A percentile compares a stretch with the other conserved stretches of the same genome.
Evolutionary conservation across 257 asterid species (phyloP).

Genomic region (Solanum neorickii): DNA sequence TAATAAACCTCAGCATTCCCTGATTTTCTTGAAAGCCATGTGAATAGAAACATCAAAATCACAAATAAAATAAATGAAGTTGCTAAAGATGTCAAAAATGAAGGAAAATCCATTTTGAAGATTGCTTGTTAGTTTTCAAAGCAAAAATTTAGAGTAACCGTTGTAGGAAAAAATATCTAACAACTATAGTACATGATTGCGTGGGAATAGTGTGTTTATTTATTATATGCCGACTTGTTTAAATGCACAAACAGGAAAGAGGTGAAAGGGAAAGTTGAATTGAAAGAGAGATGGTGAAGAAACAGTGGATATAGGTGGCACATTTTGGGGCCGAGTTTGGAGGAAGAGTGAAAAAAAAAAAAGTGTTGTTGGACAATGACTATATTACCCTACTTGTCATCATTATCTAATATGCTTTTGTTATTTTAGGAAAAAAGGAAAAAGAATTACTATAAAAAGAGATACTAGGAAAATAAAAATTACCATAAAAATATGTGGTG

Average conservation of each 20-base stretch:
- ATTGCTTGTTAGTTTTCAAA: not conserved
- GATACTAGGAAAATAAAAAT: too few relatives aligned
- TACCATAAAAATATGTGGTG: not conserved
- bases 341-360: not conserved
- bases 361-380: not conserved
- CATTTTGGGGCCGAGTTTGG: not conserved
- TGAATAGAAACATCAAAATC: conserved; percentile 54
- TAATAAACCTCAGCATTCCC: conserved; percentile 57
- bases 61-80: conserved; percentile 66
- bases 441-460: not conserved
- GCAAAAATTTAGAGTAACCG: not conserved
- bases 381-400: not conserved
- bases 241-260: not conserved
- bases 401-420: not conserved
- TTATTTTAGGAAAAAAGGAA: not conserved
- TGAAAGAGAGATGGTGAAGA: not conserved
- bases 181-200: not conserved
- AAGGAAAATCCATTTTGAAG: conserved; percentile 51
- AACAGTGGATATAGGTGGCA: not conserved
- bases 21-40: conserved; percentile 66
- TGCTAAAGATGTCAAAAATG: conserved; percentile 77
- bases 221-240: not conserved
- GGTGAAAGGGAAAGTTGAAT: not conserved
- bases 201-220: not conserved
- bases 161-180: not conserved